phyloP scores from a whole-genome alignment of 2,329 filamentous ascomycete genomes.

The Tolypocladium guangdongense region DNA sequence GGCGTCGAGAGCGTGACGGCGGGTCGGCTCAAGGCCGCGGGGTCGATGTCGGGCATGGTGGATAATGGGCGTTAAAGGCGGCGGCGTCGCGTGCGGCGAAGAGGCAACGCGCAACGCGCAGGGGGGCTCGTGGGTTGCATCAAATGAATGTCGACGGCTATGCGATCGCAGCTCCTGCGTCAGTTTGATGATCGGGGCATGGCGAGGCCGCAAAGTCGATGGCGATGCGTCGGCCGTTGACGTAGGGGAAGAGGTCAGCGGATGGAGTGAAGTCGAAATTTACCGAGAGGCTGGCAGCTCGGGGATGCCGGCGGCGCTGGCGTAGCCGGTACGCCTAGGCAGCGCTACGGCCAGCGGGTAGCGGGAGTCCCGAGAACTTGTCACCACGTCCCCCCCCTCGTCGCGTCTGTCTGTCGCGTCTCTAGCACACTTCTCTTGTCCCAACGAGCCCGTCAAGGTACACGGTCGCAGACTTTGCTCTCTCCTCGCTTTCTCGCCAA shows the following conservation, averaged over 20 bases:
- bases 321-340: not conserved
- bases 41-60: conserved; percentile 59
- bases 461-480: too few species aligned
- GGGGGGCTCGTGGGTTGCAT: conserved; percentile 32
- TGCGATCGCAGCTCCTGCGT: conserved; percentile 31
- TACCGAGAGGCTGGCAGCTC: conserved; percentile 16
- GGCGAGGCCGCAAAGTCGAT: conserved; percentile 29
- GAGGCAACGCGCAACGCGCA: conserved; percentile 33
- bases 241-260: conserved; percentile 15
- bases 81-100: conserved; percentile 35
- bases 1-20: conserved; percentile 47
- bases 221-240: conserved; percentile 16
- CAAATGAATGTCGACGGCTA: conserved; percentile 21
- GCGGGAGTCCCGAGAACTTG: conserved; percentile 5
- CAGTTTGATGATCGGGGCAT: conserved; percentile 34
- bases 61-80: conserved; percentile 15
- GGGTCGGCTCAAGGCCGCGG: conserved; percentile 55
- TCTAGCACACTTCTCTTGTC: too few species aligned
- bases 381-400: conserved; percentile 5
- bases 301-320: not conserved
- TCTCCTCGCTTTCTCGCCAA: not conserved
- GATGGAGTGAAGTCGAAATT: conserved; percentile 22
- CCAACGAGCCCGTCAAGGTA: too few species aligned
- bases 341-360: not conserved
- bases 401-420: conserved; percentile 17